Evolutionary conservation across 148 eudicot species (phyloP).

Genomic region (Fallopia convolvulus): DNA sequence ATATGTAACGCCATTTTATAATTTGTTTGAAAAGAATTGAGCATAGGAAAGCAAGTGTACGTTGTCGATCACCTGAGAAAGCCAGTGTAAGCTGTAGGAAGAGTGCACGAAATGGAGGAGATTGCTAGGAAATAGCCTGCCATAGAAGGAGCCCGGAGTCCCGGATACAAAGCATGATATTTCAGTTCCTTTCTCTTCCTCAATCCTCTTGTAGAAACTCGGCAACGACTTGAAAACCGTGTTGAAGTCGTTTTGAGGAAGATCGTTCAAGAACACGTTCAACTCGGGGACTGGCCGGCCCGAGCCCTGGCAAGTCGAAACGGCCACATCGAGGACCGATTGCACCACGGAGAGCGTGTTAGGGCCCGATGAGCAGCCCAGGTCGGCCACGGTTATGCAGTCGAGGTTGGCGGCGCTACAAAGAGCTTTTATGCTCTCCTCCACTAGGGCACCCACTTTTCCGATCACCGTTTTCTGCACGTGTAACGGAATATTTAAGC

Average conservation of each 20-base stretch:
- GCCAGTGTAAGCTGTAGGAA: constrained; percentile 3
- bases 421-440: neutral
- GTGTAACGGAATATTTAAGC: neutral
- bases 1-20: no score
- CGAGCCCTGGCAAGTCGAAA: neutral
- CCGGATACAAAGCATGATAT: neutral
- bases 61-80: neutral
- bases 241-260: constrained; percentile 7
- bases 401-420: neutral
- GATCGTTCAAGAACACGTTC: constrained; percentile 1
- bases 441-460: neutral
- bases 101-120: neutral
- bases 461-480: neutral
- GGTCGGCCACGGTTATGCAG: neutral
- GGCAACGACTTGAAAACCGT: neutral
- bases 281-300: neutral
- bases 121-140: neutral
- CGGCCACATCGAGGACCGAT: neutral
- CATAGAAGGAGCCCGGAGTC: constrained; percentile 4
- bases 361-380: neutral
- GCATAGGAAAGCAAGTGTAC: neutral
- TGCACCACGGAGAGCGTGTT: neutral
- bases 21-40: no score
- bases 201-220: neutral
- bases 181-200: neutral